A percentile compares a stretch with the other conserved stretches of the same genome.
phyloP scores from a whole-genome alignment of 2,329 filamentous ascomycete species.

The Scytalidium lignicola region DNA sequence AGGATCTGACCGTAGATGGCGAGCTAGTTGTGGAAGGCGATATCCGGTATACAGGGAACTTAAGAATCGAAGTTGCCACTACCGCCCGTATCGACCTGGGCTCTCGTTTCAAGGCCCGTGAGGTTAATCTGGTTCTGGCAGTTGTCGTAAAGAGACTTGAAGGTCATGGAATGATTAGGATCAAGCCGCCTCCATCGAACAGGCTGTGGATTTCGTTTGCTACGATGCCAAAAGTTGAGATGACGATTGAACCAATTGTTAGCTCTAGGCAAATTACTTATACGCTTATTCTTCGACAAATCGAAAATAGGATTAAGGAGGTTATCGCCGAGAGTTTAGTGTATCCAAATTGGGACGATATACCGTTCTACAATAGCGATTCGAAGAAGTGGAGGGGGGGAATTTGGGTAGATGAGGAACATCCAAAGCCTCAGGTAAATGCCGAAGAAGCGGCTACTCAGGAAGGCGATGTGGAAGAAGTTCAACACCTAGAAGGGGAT shows the following conservation, averaged over 20 bases:
- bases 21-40: constrained; percentile 85
- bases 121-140: constrained; percentile 84
- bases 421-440: constrained; percentile 25
- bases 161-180: constrained; percentile 76
- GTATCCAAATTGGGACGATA: constrained; percentile 91
- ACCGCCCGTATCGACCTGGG: constrained; percentile 89
- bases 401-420: constrained; percentile 59
- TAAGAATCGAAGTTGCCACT: constrained; percentile 85
- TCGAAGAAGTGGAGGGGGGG: constrained; percentile 78
- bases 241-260: constrained; percentile 93
- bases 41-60: constrained; percentile 82
- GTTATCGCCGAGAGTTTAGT: constrained; percentile 90
- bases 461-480: constrained; percentile 41
- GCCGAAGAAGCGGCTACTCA: constrained; percentile 36
- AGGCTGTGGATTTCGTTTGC: constrained; percentile 95
- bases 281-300: constrained; percentile 82
- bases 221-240: constrained; percentile 86
- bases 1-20: constrained; percentile 85
- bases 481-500: constrained; percentile 27
- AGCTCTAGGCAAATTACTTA: constrained; percentile 95
- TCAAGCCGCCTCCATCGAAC: constrained; percentile 95
- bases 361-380: constrained; percentile 81
- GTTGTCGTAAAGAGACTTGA: constrained; percentile 80
- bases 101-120: constrained; percentile 78
- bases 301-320: constrained; percentile 92